Evolutionary conservation across 225 moss, liverwort and hornwort species (phyloP), one percentile per base, ranked within the genome.

Genomic region (Thuidium tamariscinum): DNA sequence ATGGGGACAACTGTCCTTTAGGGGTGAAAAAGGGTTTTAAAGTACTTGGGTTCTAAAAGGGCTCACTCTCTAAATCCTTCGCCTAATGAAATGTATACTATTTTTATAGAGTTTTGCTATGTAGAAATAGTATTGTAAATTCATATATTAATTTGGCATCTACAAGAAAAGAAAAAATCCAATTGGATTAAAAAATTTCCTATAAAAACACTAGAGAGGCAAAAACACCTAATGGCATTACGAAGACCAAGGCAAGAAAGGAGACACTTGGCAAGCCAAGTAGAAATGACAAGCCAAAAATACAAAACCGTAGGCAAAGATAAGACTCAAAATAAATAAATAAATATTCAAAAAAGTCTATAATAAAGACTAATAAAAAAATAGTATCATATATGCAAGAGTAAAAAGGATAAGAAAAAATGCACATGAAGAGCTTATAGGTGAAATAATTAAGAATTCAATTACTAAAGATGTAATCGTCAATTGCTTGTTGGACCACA

Each of bases 21-120:
- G n/a, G n/a, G n/a, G n/a, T n/a, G n/a, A n/a, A 42, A 4, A 26
- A 70, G 8, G 42, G 16, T 2, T 2, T 16, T 27, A 14, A 41
- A 26, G 15, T 2, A 3, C 25, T 41, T 5, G 0, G 4, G 7
- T 39, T 13, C 23, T 23, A 13, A 22, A 37, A 10, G 5, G 5
- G 4, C 66, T 36, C 11, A 1, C 20, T 20, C 11, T 37, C 11
- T 66, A 22, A 15, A 26, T 0, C 2, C 4, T 41, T 13, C 7
- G 10, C 14, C 1, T 41, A 26, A 2, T 70, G 1, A 5, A 26
- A 26, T 27, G 42, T 9, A 26, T 0, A 25, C 14, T 26, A 25
- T 26, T 41, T 69, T 4, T 5, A 70, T 14, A 51, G 14, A 2
- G 5, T 15, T 15, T 42, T 42, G 0, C 2, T 70, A 42, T 71